A percentile compares a stretch with the other conserved stretches of the same genome.
Evolutionary conservation across 1,284 basidiomycete species (phyloP).

Genomic region (Chalciporus piperatoides): DNA sequence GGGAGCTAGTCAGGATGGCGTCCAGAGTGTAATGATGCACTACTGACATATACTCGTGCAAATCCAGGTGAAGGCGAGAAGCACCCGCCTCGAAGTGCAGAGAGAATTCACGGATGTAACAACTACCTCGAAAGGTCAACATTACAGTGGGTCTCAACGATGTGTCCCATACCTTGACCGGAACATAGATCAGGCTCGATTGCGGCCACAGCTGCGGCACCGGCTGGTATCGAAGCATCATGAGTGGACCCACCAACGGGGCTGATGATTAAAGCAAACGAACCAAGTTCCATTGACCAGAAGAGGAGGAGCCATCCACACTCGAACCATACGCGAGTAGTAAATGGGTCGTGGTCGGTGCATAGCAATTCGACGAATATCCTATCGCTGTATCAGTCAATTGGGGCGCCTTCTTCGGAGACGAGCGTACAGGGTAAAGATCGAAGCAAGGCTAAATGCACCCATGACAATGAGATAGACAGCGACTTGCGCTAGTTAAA

Average conservation of each 20-base stretch:
- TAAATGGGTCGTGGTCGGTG: conserved; percentile 42
- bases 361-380: conserved; percentile 58
- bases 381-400: conserved; percentile 34
- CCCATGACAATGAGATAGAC: conserved; percentile 62
- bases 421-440: conserved; percentile 56
- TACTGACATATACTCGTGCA: conserved; percentile 52
- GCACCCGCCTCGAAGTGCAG: conserved; percentile 57
- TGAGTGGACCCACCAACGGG: conserved; percentile 4
- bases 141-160: neutral
- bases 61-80: conserved; percentile 66
- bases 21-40: neutral
- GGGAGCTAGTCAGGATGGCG: neutral
- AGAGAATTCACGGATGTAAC: conserved; percentile 1
- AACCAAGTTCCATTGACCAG: conserved; percentile 60
- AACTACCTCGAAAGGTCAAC: conserved; percentile 16
- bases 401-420: neutral
- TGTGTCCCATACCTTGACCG: conserved; percentile 13
- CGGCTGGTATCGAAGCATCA: conserved; percentile 35
- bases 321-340: conserved; percentile 70
- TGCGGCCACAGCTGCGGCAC: conserved; percentile 44
- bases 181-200: conserved; percentile 31
- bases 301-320: conserved; percentile 58
- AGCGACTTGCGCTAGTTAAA: conserved; percentile 46
- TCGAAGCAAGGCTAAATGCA: conserved; percentile 51
- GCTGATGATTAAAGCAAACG: conserved; percentile 20